Base-by-base conservation (phyloP, 768 basidiomycete species). In the Russula griseocarnosa region DNA sequence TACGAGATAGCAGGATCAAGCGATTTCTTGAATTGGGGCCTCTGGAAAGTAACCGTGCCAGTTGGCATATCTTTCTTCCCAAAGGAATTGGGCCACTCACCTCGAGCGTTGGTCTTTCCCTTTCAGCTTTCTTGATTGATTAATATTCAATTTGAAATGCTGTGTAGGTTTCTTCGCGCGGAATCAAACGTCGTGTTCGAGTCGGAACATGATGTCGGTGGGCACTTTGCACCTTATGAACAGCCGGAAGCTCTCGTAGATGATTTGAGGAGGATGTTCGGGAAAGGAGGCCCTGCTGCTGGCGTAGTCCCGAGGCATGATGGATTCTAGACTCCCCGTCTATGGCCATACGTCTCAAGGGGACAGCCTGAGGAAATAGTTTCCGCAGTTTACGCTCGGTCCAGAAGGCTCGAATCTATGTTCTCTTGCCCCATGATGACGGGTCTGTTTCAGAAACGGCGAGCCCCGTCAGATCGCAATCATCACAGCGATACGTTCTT, bases 161-260 rank as follows among this genome's bases (percentile, higher is more conserved):
- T 9, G 14, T 18, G 26, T 18, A 56, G 59, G 55, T 38, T 63
- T 34, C 28, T 75, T 65, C 67, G 74, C 36, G 67, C 71, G 58
- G 16, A 72, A 54, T 65, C 79, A 67, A 74, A 73, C 67, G 58
- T 81, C 24, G 80, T 85, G 5, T 84, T 82, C 57, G 76, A 81
- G 65, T 73, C 76, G 4, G 73, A 77, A 18, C 85, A 86, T 56
- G 73, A 74, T 1, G 70, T 70, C 7, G 85, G 85, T 5, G 85
- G 85, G 1, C 85, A 86, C 70, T 86, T 87, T 69, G 81, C 83
- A 11, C 78, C 84, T 0, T 69, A 79, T 64, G 85, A 86, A 66
- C 71, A 67, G 49, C 83, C 85, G 0, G 74, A 78, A 5, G 71
- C 72, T 3, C 74, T 87, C 18, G 84, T 75, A 0, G 75, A 67